Evolutionary conservation across 2,329 filamentous ascomycete genomes (phyloP).

Genomic region (Penicillium sp.): DNA sequence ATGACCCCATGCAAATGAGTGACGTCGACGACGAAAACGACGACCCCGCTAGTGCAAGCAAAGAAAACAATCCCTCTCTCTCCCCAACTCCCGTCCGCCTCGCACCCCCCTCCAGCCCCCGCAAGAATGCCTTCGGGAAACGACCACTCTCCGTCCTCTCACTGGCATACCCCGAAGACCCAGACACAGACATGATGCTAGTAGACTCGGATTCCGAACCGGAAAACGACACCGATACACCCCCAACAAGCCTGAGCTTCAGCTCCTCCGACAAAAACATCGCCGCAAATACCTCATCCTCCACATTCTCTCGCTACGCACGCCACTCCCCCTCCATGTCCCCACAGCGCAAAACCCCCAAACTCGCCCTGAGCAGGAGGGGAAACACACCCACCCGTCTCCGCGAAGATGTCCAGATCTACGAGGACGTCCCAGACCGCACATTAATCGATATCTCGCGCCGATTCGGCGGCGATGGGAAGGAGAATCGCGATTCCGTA

Average conservation of each 20-base stretch:
- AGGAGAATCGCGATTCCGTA: slow-evolving; percentile 22
- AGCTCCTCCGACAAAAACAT: slow-evolving; percentile 45
- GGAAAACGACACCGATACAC: slow-evolving; percentile 10
- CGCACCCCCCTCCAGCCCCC: slow-evolving; percentile 33
- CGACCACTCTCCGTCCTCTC: slow-evolving; percentile 45
- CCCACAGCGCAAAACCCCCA: slow-evolving; percentile 38
- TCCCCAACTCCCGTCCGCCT: slow-evolving; percentile 39
- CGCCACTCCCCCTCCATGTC: slow-evolving; percentile 18
- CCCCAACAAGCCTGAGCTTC: slow-evolving; percentile 13
- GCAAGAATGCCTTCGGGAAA: slow-evolving; percentile 41
- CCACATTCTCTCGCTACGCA: slow-evolving; percentile 3
- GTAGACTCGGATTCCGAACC: slow-evolving; percentile 29
- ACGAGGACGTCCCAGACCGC: slow-evolving; percentile 29
- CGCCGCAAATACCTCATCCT: slow-evolving; percentile 32
- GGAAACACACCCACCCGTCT: slow-evolving; percentile 25
- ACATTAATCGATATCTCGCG: slow-evolving; percentile 12
- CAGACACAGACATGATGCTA: slow-evolving; percentile 31
- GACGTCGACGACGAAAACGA: slow-evolving; percentile 23
- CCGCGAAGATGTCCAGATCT: slow-evolving; percentile 32
- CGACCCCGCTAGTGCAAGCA: slow-evolving; percentile 37
- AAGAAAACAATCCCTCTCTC: slow-evolving; percentile 51
- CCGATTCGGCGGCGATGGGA: slow-evolving; percentile 21
- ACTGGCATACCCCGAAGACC: slow-evolving; percentile 31
- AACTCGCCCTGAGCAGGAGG: slow-evolving; percentile 27
- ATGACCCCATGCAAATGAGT: slow-evolving; percentile 14